Evolutionary conservation across 2,329 filamentous ascomycete genomes (phyloP), one percentile per base, ranked within the genome.

Genomic region (Paracoccidioides brasiliensis): DNA sequence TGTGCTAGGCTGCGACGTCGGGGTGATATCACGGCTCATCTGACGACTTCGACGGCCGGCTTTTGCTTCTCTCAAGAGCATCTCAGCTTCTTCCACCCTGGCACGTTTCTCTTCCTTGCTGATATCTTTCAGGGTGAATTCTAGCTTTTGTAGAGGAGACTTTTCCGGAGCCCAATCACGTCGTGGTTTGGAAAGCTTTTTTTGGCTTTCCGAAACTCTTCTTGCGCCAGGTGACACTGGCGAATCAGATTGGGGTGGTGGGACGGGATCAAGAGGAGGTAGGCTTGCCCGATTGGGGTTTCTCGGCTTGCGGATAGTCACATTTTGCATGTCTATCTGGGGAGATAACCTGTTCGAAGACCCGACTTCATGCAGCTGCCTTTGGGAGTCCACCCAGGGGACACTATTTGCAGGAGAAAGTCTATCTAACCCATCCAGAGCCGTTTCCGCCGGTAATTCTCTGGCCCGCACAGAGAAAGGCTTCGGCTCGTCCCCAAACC

Each of bases 71-170:
- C 83, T 80, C 15, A 84, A 80, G 45, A 81, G 80, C 62, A 83
- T 78, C 69, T 96, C 91, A 5, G 89, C 89, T 64, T 91, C 86
- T 67, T 90, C 81, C 4, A 91, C 82, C 49, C 88, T 80, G 7
- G 90, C 89, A 60, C 91, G 81, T 70, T 95, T 94, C 71, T 96
- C 90, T 72, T 96, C 90, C 70, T 96, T 97, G 69, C 87, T 95
- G 70, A 96, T 91, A 72, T 87, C 90, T 70, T 86, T 86, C 65
- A 97, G 79, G 64, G 88, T 93, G 66, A 88, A 82, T 75, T 98
- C 91, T 62, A 98, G 80, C 74, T 85, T 93, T 71, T 98, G 91
- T 53, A 98, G 78, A 53, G 94, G 93, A 60, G 91, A 97, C 64
- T 87, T 83, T 68, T 94, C 86, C 56, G 85, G 79, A 65, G 91